Base-by-base conservation (phyloP, 495 filamentous ascomycete genomes). In the Parachaetomium inaequale region DNA sequence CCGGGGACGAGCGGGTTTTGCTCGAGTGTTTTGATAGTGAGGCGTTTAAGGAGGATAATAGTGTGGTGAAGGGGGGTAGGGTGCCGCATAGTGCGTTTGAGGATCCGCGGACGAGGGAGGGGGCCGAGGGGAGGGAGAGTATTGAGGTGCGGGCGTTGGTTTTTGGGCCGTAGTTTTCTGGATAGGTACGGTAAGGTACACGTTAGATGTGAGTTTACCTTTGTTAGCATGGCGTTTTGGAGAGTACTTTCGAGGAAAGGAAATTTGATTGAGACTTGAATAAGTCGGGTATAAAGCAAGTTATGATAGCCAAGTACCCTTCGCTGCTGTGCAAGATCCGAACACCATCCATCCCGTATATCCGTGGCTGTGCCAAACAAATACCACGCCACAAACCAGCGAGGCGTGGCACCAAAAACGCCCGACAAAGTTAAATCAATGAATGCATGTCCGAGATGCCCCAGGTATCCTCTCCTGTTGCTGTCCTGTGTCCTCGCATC, bases 61-160 rank as follows among this genome's bases (percentile, higher is more conserved):
- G 70, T 0, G 76, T 76, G 23, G 83, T 81, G 12, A 76, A 82
- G 23, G 86, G 83, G 32, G 86, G 87, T 5, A 77, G 90, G 65
- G 84, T 89, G 57, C 87, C 92, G 38, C 92, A 96, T 80, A 85
- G 86, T 14, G 92, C 91, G 28, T 96, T 96, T 79, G 76, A 76
- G 57, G 87, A 96, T 75, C 85, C 85, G 31, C 78, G 84, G 67
- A 89, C 86, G 17, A 79, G 81, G 29, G 74, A 78, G 32, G 87
- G 81, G 26, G 85, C 80, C 15, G 79, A 79, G 68, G 75, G 75
- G 19, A 79, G 87, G 70, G 89, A 94, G 81, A 95, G 91, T 72
- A 93, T 96, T 73, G 91, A 95, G 73, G 88, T 96, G 19, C 80
- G 90, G 70, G 88, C 91, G 19, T 78, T 96, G 74, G 86, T 96